Evolutionary conservation across 2,329 filamentous ascomycete genomes (phyloP), one percentile per base, ranked within the genome.

Genomic region (Paecilomyces fulvus): DNA sequence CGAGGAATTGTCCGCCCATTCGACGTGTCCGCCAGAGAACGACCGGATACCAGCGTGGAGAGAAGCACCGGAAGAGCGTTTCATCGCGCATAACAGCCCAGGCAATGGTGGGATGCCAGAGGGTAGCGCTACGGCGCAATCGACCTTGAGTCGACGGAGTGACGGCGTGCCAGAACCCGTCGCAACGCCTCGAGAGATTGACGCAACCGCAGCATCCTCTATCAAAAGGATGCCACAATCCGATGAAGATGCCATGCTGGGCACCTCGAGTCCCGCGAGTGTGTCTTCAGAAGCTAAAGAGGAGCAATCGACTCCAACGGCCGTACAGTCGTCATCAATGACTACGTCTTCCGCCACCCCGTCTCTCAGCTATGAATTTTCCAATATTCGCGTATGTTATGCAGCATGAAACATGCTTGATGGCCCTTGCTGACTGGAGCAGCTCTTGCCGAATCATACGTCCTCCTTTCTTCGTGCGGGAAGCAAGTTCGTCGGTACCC

Each of bases 381-480:
- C 80, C 1, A 80, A 79, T 60, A 70, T 79, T 55, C 74, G 82
- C 70, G 82, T 84, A 79, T 49, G 79, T 58, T 53, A 23, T 28
- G 30, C 21, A 12, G 3, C 14, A 43, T 59, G 25, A 58, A 25
- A 4, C 25, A 20, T 12, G 12, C 37, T 8, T 31, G 10, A 28
- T 21, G 3, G 4, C 31, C 30, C 12, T 30, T 8, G n/a, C 60
- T 67, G 53, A 67, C 56, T 37, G 55, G 51, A 31, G 56, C 63
- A 92, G 88, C 80, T 88, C 61, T 81, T 88, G 56, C 88, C 91
- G 2, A 85, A 85, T 55, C 85, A 88, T n/a, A 86, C 90, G 1
- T 96, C 90, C 0, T 94, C 90, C 0, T 95, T 87, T 70, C 79
- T 99, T 56, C 87, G 90, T 50, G 84, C 92, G 2, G 92, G 92